Evolutionary conservation across 768 basidiomycete species (phyloP), one percentile per base, ranked within the genome.

Genomic region (Cubamyces sp.): DNA sequence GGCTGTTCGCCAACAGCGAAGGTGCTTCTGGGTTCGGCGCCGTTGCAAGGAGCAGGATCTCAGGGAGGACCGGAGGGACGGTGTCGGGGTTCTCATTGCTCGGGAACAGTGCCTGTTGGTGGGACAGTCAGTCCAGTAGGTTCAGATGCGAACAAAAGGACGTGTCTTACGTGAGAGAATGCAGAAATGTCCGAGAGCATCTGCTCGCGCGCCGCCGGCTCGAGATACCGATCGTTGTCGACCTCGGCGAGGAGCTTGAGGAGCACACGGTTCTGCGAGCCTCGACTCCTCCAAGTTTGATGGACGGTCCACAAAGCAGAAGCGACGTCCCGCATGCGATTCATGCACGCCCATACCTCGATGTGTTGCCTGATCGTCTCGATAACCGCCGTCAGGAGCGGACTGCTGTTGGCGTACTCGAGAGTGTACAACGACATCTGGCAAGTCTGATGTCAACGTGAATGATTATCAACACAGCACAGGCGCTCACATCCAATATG

Each of bases 271-370:
- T 84, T 87, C 68, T 87, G 88, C 52, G 84, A 76, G 25, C 90
- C 88, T 58, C 83, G 81, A 16, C 79, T 76, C 68, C 86, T 87
- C 84, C 86, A 89, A 1, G 76, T 71, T 54, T 86, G 80, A 68
- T 91, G 85, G 3, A 87, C 83, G 28, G 78, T 73, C 67, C 86
- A 84, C 23, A 94, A 80, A 0, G 87, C 82, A 7, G 76, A 74
- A 2, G 86, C 79, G 54, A 93, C 86, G 0, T 69, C 74, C 19
- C 77, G 75, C 62, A 83, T 82, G 12, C 75, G 81, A 67, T 90
- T 81, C 87, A 93, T 90, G 62, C 88, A 90, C 14, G 84, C 82
- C 91, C 91, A 94, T 50, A 92, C 86, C 21, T 84, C 81, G 12
- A 83, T 81, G 67, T 88, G 87, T 7, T 88, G 84, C 61, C 85